These are phyloP conservation scores for Rusavskia elegans DNA, from an alignment of 495 filamentous ascomycete genomes.

Conservation along the genomic window DNA sequence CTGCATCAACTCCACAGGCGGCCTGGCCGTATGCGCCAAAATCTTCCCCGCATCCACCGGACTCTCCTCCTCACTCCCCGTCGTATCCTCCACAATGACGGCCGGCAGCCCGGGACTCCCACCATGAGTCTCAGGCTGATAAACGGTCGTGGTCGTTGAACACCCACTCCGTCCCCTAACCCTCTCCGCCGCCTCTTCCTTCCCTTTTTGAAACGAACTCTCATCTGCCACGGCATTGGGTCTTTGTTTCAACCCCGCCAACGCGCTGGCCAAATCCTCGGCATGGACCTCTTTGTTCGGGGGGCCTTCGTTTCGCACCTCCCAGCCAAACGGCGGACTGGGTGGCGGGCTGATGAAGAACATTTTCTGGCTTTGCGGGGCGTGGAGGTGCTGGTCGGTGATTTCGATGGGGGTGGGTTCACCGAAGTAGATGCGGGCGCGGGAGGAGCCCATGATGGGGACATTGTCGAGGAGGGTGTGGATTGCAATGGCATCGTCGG, in stretches of 20 bases:
- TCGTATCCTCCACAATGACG: conserved; percentile 85
- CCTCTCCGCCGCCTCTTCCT: conserved; percentile 11
- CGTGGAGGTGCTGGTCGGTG: conserved; percentile 50
- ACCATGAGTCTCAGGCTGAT: conserved; percentile 59
- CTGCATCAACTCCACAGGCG: conserved; percentile 83
- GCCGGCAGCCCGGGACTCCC: conserved; percentile 64
- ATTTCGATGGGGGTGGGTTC: conserved; percentile 51
- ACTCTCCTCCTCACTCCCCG: conserved; percentile 33
- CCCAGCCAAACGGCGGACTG: conserved; percentile 83
- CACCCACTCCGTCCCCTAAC: conserved; percentile 38
- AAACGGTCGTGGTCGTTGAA: conserved; percentile 57
- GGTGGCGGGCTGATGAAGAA: conserved; percentile 97
- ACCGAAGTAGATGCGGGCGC: conserved; percentile 78
- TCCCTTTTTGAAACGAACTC: conserved; percentile 17
- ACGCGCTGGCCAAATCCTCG: conserved; percentile 67
- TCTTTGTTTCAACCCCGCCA: conserved; percentile 47
- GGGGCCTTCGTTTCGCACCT: conserved; percentile 72
- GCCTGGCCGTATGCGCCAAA: conserved; percentile 61
- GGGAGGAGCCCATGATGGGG: conserved; percentile 39
- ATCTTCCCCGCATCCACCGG: conserved; percentile 34
- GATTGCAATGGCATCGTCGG: conserved; percentile 55
- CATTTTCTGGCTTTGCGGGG: conserved; percentile 74
- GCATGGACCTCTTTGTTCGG: conserved; percentile 91
- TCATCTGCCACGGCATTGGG: conserved; percentile 11
- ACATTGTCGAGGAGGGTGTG: conserved; percentile 57